These are phyloP conservation scores for Gaeumannomyces tritici DNA, from an alignment of 2,329 filamentous ascomycete species.

Conservation along the genomic window DNA sequence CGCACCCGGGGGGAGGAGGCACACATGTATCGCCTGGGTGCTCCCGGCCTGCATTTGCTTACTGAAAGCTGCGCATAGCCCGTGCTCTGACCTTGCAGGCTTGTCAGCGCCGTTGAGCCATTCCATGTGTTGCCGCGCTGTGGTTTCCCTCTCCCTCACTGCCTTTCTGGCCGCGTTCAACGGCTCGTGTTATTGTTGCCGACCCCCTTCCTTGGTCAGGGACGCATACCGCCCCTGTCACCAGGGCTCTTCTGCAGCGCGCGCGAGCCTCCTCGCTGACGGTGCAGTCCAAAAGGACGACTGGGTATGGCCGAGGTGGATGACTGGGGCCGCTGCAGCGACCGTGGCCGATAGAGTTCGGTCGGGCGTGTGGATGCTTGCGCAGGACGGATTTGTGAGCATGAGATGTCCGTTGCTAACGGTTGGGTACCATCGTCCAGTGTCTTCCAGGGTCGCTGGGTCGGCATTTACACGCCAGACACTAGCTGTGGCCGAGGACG, in stretches of 20 bases:
- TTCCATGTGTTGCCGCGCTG: no score
- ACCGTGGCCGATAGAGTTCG: not conserved
- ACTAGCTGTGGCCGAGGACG: not conserved
- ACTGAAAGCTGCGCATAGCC: not conserved
- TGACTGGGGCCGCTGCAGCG: not conserved
- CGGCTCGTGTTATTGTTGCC: not conserved
- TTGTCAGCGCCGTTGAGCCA: not conserved
- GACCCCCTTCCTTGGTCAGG: not conserved
- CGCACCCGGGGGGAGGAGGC: no score
- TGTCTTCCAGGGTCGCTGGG: not conserved
- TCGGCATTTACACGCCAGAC: not conserved
- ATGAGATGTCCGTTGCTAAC: not conserved
- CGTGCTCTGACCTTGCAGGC: no score
- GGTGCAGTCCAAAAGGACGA: not conserved
- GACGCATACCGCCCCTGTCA: not conserved
- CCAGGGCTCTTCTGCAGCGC: not conserved
- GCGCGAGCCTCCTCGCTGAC: no score
- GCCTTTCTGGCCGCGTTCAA: not conserved
- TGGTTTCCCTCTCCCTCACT: no score
- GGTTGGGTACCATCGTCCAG: not conserved
- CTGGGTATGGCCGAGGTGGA: not conserved
- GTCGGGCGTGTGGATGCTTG: no score
- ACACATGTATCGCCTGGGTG: not conserved
- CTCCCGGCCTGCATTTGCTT: not conserved
- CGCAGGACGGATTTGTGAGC: not conserved